A percentile compares a stretch with the other conserved stretches of the same genome.
Conservation (phyloP, 192 early-diverging fungal genomes). For the Backusella macrospora region DNA sequence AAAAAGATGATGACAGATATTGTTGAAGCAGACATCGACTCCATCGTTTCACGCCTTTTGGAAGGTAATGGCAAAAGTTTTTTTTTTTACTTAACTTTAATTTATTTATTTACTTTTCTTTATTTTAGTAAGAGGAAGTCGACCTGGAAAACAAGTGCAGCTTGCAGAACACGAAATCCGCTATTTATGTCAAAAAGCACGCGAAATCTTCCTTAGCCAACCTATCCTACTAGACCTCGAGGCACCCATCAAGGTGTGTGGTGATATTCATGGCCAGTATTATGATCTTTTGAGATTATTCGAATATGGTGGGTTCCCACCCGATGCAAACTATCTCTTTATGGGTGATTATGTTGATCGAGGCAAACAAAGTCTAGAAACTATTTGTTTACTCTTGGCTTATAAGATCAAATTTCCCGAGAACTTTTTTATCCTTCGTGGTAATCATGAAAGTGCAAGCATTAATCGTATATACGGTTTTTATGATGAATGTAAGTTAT, state of each 20-base stretch:
- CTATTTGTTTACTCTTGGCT: constrained; percentile 95
- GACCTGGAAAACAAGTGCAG: constrained; percentile 96
- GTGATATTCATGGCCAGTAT: constrained; percentile 94
- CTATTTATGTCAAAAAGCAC: constrained; percentile 89
- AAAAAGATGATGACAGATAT: constrained; percentile 48
- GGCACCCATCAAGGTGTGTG: constrained; percentile 96
- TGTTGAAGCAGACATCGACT: constrained; percentile 79
- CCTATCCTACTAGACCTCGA: constrained; percentile 92
- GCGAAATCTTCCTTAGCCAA: constrained; percentile 94
- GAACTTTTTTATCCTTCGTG: constrained; percentile 98
- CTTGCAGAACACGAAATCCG: constrained; percentile 94
- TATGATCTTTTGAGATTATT: constrained; percentile 95
- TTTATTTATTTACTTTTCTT: constrained; percentile 1
- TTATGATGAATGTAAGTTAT: constrained; percentile 88
- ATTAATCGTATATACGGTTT: constrained; percentile 88
- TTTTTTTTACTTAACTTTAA: neutral
- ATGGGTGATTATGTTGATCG: constrained; percentile 98
- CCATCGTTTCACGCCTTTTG: constrained; percentile 86
- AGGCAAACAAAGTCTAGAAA: constrained; percentile 97
- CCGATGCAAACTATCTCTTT: constrained; percentile 96
- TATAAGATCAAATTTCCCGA: constrained; percentile 99
- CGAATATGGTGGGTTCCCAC: constrained; percentile 95
- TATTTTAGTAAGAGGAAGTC: constrained; percentile 83
- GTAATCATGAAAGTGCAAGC: constrained; percentile 98
- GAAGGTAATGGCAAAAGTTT: constrained; percentile 69